Evolutionary conservation across 331 rosid genomes (phyloP).

Genomic region (Quercus phellos): DNA sequence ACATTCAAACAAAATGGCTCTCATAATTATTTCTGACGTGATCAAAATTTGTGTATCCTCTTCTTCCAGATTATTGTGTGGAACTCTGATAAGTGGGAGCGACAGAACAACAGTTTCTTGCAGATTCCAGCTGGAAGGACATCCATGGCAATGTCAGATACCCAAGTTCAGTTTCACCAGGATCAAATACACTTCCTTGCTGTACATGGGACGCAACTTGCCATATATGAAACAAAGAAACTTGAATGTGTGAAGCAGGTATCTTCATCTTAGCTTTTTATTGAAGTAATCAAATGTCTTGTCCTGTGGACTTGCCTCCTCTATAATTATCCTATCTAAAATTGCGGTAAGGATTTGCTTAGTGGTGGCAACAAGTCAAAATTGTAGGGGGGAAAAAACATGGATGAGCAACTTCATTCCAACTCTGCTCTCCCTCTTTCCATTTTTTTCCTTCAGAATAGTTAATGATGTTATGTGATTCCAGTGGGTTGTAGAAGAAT

Average conservation of each 20-base stretch:
- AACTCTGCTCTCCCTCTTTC: not conserved
- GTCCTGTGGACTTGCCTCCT: not conserved
- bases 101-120: conserved; percentile 36
- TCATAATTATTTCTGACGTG: not conserved
- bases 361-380: not conserved
- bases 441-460: not conserved
- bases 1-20: not conserved
- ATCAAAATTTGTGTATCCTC: not conserved
- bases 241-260: conserved; percentile 57
- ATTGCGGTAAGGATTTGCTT: not conserved
- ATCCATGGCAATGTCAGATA: conserved; percentile 23
- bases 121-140: conserved; percentile 37
- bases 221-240: conserved; percentile 34
- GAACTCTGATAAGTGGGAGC: conserved; percentile 51
- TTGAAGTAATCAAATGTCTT: not conserved
- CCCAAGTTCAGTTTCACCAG: conserved; percentile 47
- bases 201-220: conserved; percentile 49
- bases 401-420: not conserved
- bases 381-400: not conserved
- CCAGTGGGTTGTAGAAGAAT: conserved; percentile 53
- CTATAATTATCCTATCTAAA: not conserved
- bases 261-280: not conserved
- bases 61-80: conserved; percentile 39
- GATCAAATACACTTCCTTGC: conserved; percentile 55
- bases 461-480: conserved; percentile 2